A percentile compares a stretch with the other conserved stretches of the same genome.
phyloP scores from a whole-genome alignment of 2,329 filamentous ascomycete genomes.

The Diaporthe longicolla region DNA sequence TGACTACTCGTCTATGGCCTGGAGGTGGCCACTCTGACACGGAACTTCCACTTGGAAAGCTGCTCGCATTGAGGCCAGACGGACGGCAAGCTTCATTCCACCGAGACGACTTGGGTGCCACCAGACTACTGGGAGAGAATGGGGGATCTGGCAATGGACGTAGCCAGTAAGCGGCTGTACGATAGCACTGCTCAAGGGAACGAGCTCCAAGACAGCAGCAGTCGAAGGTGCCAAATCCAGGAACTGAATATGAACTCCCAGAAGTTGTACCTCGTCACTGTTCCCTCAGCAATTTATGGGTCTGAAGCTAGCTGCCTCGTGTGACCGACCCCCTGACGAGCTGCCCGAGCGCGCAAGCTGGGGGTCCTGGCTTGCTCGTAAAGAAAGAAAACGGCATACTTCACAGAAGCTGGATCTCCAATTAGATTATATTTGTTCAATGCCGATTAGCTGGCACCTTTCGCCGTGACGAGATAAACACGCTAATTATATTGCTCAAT shows the following conservation, averaged over 20 bases:
- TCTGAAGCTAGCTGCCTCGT: background rate
- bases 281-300: too few species aligned
- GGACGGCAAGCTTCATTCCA: background rate
- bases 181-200: background rate
- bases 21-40: background rate
- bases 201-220: background rate
- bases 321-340: background rate
- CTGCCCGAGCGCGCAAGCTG: background rate
- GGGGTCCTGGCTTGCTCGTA: background rate
- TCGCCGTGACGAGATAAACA: background rate
- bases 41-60: background rate
- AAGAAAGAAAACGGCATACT: too few species aligned
- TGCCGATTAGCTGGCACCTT: background rate
- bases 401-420: background rate
- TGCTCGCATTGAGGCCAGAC: background rate
- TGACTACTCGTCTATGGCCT: too few species aligned
- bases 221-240: background rate
- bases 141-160: background rate
- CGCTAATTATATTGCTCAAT: background rate
- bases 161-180: background rate
- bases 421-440: background rate
- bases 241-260: background rate
- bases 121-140: background rate
- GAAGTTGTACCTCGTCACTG: background rate
- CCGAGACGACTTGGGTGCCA: background rate